Conservation (phyloP, 2,329 filamentous ascomycete species). For the Xylariaceae sp. region DNA sequence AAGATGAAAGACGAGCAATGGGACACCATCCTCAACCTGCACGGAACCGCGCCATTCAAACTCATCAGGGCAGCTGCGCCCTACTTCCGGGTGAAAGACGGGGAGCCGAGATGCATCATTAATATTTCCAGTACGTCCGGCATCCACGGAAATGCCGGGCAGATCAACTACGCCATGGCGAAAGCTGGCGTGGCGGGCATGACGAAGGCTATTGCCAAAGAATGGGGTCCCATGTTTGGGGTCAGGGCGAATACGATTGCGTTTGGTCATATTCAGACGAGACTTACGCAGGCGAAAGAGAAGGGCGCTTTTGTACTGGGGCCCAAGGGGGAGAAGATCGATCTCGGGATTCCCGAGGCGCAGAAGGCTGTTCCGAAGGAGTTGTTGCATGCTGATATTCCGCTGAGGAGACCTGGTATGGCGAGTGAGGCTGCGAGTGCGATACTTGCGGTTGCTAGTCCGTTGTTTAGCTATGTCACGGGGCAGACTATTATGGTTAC, state of each 20-base stretch:
- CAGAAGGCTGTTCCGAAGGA: constrained; percentile 43
- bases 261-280: constrained; percentile 76
- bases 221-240: constrained; percentile 83
- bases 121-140: constrained; percentile 82
- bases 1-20: constrained; percentile 91
- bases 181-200: constrained; percentile 81
- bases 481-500: constrained; percentile 87
- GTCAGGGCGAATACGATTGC: constrained; percentile 79
- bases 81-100: constrained; percentile 84
- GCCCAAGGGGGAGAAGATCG: constrained; percentile 70
- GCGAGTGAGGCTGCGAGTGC: constrained; percentile 76
- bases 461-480: constrained; percentile 77
- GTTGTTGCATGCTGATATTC: constrained; percentile 63
- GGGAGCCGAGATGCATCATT: constrained; percentile 72
- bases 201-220: constrained; percentile 85
- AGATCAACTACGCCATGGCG: constrained; percentile 81
- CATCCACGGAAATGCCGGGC: constrained; percentile 83
- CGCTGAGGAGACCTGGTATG: constrained; percentile 70
- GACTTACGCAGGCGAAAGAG: constrained; percentile 81
- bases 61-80: constrained; percentile 75
- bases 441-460: constrained; percentile 75
- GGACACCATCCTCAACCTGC: constrained; percentile 80
- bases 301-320: constrained; percentile 74
- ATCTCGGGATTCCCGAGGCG: constrained; percentile 66
- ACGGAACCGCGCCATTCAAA: constrained; percentile 82